Conservation (phyloP, 768 basidiomycete species). For the Rhodotorula diobovata region DNA sequence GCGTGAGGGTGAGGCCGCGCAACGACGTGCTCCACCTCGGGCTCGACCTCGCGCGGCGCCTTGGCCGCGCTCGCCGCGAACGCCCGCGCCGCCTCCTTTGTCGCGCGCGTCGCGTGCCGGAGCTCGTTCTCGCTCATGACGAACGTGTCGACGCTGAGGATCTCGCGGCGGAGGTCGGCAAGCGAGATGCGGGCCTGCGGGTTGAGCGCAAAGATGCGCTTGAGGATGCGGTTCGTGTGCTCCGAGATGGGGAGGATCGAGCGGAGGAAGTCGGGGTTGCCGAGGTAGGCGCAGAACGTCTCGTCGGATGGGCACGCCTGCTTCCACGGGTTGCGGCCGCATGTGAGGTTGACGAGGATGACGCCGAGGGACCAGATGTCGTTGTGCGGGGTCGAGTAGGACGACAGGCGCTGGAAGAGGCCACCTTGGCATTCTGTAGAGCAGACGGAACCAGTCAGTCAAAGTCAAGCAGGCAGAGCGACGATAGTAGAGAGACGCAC, state of each 20-base stretch:
- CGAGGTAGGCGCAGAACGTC: conserved; percentile 73
- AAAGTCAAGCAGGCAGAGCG: conserved; percentile 30
- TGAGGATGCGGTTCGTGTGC: conserved; percentile 62
- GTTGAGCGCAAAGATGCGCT: conserved; percentile 66
- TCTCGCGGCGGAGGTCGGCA: conserved; percentile 57
- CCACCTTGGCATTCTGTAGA: conserved; percentile 57
- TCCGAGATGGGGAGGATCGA: conserved; percentile 68
- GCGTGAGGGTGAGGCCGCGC: neutral
- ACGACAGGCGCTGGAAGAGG: conserved; percentile 48
- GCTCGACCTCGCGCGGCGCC: neutral
- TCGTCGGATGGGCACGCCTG: conserved; percentile 61
- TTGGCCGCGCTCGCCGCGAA: conserved; percentile 28
- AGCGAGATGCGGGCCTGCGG: conserved; percentile 62
- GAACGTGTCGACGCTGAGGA: conserved; percentile 47
- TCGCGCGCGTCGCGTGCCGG: conserved; percentile 39
- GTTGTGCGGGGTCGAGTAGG: conserved; percentile 72
- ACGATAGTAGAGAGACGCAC: conserved; percentile 35
- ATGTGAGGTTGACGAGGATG: conserved; percentile 67
- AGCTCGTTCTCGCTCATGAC: conserved; percentile 43
- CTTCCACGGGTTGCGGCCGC: conserved; percentile 72
- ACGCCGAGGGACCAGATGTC: conserved; percentile 97
- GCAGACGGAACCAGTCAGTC: conserved; percentile 21
- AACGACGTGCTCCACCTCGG: neutral
- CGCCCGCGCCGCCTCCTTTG: conserved; percentile 42
- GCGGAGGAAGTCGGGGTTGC: conserved; percentile 62